A percentile compares a stretch with the other conserved stretches of the same genome.
phyloP scores from a whole-genome alignment of 495 filamentous ascomycete species.

The Tuber microsphaerosporum region DNA sequence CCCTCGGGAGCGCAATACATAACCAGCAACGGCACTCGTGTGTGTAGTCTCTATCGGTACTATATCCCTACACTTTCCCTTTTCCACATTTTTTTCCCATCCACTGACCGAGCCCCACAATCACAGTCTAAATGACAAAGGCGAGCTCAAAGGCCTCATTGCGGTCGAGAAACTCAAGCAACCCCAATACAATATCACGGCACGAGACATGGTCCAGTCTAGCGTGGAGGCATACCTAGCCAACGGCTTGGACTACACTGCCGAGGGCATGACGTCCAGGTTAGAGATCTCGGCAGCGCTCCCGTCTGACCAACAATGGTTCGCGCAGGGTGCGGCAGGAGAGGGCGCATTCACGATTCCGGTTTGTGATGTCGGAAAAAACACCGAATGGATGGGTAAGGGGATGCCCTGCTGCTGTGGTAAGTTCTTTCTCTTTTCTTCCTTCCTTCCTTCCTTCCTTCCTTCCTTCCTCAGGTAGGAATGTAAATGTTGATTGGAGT shows the following conservation, averaged over 20 bases:
- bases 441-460: background rate
- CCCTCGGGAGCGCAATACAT: background rate
- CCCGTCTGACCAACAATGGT: background rate
- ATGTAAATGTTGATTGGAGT: background rate
- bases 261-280: background rate
- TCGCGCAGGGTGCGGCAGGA: background rate
- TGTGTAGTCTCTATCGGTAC: slow-evolving; percentile 1
- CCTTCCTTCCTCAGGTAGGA: background rate
- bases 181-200: background rate
- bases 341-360: background rate
- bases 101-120: background rate
- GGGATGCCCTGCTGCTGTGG: background rate
- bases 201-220: background rate
- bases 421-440: background rate
- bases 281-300: background rate
- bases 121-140: background rate
- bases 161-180: background rate
- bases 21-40: background rate
- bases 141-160: background rate
- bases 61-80: background rate
- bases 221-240: background rate
- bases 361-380: background rate
- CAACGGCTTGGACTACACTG: background rate
- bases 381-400: background rate
- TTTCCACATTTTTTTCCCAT: background rate